Conservation (phyloP, 2,329 filamentous ascomycete species). For the Paraphaeosphaeria minitans region DNA sequence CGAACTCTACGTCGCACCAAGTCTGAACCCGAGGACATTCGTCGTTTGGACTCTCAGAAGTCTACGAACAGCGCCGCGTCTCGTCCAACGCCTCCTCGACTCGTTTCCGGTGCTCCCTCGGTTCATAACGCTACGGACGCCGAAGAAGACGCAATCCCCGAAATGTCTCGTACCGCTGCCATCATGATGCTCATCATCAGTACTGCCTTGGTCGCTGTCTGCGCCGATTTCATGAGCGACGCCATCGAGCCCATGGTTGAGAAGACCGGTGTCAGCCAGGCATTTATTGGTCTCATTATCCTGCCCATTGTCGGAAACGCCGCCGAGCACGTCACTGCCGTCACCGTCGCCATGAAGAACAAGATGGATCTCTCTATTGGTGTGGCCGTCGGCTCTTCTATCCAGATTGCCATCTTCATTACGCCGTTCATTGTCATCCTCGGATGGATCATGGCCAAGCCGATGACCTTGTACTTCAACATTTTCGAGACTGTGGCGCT, state of each 20-base stretch:
- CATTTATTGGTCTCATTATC: conserved; percentile 78
- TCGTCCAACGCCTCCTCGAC: conserved; percentile 25
- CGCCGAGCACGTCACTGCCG: conserved; percentile 78
- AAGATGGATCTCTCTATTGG: conserved; percentile 84
- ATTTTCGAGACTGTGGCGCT: conserved; percentile 70
- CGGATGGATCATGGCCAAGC: conserved; percentile 77
- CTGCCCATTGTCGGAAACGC: conserved; percentile 82
- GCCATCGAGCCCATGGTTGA: conserved; percentile 70
- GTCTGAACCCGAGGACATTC: conserved; percentile 46
- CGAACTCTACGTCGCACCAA: conserved; percentile 39
- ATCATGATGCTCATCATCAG: conserved; percentile 55
- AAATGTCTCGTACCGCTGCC: conserved; percentile 64
- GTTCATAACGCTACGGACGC: conserved; percentile 21
- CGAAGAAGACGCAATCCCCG: conserved; percentile 39
- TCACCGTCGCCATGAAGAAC: conserved; percentile 77
- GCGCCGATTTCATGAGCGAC: conserved; percentile 72
- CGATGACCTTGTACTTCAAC: conserved; percentile 70
- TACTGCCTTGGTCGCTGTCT: conserved; percentile 62
- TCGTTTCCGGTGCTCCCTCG: conserved; percentile 19
- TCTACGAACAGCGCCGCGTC: conserved; percentile 17
- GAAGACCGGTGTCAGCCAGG: conserved; percentile 64
- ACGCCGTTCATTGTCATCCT: conserved; percentile 76
- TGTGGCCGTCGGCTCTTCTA: conserved; percentile 77
- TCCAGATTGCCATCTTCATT: conserved; percentile 77
- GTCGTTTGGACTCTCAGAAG: conserved; percentile 27